Conservation (phyloP, 2,329 filamentous ascomycete genomes). For the Podosphaera xanthii region DNA sequence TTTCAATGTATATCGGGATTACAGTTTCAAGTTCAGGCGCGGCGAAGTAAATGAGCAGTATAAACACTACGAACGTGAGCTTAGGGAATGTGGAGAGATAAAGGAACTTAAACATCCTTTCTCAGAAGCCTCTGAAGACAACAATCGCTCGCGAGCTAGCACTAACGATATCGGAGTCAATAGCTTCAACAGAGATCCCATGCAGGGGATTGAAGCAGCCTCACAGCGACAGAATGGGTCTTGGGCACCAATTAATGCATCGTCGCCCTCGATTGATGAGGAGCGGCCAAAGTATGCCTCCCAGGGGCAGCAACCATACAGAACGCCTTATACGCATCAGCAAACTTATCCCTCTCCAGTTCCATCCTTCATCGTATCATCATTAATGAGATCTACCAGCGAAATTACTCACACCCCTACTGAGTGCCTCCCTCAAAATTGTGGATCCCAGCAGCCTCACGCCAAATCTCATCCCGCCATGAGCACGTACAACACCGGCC, state of each 20-base stretch:
- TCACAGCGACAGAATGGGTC: slow-evolving; percentile 9
- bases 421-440: slow-evolving; percentile 8
- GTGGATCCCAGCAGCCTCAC: slow-evolving; percentile 3
- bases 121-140: slow-evolving; percentile 12
- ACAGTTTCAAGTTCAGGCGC: slow-evolving; percentile 17
- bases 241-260: slow-evolving; percentile 13
- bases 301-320: slow-evolving; percentile 7
- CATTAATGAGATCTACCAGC: too few species aligned
- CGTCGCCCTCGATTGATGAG: slow-evolving; percentile 9
- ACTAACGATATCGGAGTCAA: slow-evolving; percentile 10
- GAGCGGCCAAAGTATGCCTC: slow-evolving; percentile 8
- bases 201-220: slow-evolving; percentile 13
- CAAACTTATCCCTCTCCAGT: neutral
- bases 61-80: slow-evolving; percentile 26
- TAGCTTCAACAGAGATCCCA: slow-evolving; percentile 11
- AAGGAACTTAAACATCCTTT: slow-evolving; percentile 7
- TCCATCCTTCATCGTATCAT: slow-evolving; percentile 9
- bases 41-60: slow-evolving; percentile 33
- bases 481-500: slow-evolving; percentile 5
- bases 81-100: slow-evolving; percentile 25
- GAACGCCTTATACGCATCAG: slow-evolving; percentile 1
- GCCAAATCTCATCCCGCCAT: slow-evolving; percentile 4
- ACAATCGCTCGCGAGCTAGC: slow-evolving; percentile 11
- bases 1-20: slow-evolving; percentile 24
- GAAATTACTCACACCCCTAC: too few species aligned